Conservation (phyloP, 1,284 basidiomycete genomes). For the Leccinum subspadiceum region DNA sequence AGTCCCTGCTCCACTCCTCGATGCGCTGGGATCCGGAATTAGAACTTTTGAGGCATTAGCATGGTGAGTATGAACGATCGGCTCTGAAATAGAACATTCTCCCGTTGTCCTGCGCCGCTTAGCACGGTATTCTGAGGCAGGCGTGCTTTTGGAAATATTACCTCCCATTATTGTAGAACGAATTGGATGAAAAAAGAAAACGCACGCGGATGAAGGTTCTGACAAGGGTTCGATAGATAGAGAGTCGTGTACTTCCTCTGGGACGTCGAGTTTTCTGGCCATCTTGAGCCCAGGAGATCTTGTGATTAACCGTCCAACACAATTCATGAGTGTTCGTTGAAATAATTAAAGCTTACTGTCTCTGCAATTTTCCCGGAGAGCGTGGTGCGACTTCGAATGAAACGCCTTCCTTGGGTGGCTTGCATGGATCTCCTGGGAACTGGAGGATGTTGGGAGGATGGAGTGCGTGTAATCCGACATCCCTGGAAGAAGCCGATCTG, state of each 20-base stretch:
- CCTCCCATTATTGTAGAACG: constrained; percentile 3
- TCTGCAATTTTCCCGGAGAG: background rate
- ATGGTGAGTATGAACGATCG: background rate
- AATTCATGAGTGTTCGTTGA: background rate
- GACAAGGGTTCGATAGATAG: background rate
- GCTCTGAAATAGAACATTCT: background rate
- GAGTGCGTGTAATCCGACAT: constrained; percentile 2
- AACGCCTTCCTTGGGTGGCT: background rate
- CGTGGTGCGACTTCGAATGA: background rate
- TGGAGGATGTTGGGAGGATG: background rate
- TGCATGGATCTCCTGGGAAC: background rate
- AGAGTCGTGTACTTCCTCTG: background rate
- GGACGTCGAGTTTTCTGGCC: background rate
- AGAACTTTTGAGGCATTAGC: background rate
- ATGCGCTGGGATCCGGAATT: background rate
- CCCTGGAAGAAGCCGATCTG: background rate
- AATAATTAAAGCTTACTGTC: constrained; percentile 13
- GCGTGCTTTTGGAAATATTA: constrained; percentile 1
- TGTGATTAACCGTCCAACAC: background rate
- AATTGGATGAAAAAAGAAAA: constrained; percentile 1
- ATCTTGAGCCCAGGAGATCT: background rate
- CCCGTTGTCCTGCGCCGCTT: constrained; percentile 12
- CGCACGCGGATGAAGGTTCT: constrained; percentile 11
- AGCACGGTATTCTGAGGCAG: background rate
- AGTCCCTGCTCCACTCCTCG: constrained; percentile 5